Evolutionary conservation across 2,329 filamentous ascomycete species (phyloP).

Genomic region (Ceratocystis lukuohia): DNA sequence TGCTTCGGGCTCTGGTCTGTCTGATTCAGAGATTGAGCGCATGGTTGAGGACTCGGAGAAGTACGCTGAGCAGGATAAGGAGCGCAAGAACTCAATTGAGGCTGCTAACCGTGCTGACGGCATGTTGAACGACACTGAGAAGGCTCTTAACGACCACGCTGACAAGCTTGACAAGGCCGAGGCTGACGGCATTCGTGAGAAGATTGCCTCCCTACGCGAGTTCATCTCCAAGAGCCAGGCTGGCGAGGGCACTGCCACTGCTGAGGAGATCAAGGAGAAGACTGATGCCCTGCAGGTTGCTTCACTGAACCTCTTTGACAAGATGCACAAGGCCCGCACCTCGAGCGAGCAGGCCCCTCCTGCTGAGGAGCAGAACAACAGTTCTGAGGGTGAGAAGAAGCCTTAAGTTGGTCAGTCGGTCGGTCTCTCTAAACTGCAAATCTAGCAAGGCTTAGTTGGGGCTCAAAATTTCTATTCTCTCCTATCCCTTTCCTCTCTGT

Average conservation of each 20-base stretch:
- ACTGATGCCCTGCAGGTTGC: constrained; percentile 94
- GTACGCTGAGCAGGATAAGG: constrained; percentile 88
- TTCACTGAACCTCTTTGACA: constrained; percentile 93
- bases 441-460: not conserved
- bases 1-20: constrained; percentile 91
- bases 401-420: constrained; percentile 33
- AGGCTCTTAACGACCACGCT: constrained; percentile 91
- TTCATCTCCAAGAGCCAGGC: constrained; percentile 89
- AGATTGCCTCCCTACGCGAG: constrained; percentile 74
- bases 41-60: constrained; percentile 98
- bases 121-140: constrained; percentile 94
- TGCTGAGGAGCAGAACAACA: constrained; percentile 52
- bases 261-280: constrained; percentile 90
- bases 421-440: no score
- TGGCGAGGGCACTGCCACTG: constrained; percentile 73
- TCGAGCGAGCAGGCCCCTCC: constrained; percentile 45
- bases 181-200: constrained; percentile 84
- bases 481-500: constrained; percentile 16
- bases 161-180: constrained; percentile 95
- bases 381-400: constrained; percentile 55
- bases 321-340: constrained; percentile 94
- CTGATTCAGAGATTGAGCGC: constrained; percentile 82
- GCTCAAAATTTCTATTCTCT: constrained; percentile 11
- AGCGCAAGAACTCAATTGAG: constrained; percentile 91
- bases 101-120: constrained; percentile 94